A percentile compares a stretch with the other conserved stretches of the same genome.
phyloP scores from a whole-genome alignment of 2,329 filamentous ascomycete genomes.

The Sclerotinia sclerotiorum region DNA sequence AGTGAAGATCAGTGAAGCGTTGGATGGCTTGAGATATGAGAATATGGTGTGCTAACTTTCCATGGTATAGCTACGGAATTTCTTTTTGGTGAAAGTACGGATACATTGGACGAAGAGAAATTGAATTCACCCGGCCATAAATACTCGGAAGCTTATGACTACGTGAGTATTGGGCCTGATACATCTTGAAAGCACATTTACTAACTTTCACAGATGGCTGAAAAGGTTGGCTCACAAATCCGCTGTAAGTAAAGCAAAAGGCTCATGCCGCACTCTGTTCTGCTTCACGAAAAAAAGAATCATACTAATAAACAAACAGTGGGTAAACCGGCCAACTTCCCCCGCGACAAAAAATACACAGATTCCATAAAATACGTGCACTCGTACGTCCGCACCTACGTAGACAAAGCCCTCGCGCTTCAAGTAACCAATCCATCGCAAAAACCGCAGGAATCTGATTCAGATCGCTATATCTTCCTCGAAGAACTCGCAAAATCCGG shows the following conservation, averaged over 20 bases:
- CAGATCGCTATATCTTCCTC: conserved; percentile 24
- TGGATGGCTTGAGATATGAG: background rate
- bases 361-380: conserved; percentile 34
- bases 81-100: conserved; percentile 60
- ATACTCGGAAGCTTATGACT: conserved; percentile 43
- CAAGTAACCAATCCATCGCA: conserved; percentile 46
- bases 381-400: conserved; percentile 36
- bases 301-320: conserved; percentile 13
- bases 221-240: conserved; percentile 32
- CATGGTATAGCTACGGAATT: conserved; percentile 57
- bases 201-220: conserved; percentile 27
- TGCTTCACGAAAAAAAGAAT: background rate
- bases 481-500: conserved; percentile 43
- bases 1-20: background rate
- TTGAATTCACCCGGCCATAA: conserved; percentile 27
- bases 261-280: background rate
- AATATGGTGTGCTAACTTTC: background rate
- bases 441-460: conserved; percentile 27
- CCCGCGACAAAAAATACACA: conserved; percentile 35
- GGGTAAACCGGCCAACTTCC: conserved; percentile 33
- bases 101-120: conserved; percentile 42
- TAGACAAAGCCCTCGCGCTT: conserved; percentile 32
- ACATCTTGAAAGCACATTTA: background rate
- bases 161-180: conserved; percentile 26
- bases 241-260: conserved; percentile 25